Percentiles rank a stretch among this genome's conserved stretches.
Evolutionary conservation across 2,329 filamentous ascomycete genomes (phyloP).

Genomic region (Scolecobasidium constrictum): DNA sequence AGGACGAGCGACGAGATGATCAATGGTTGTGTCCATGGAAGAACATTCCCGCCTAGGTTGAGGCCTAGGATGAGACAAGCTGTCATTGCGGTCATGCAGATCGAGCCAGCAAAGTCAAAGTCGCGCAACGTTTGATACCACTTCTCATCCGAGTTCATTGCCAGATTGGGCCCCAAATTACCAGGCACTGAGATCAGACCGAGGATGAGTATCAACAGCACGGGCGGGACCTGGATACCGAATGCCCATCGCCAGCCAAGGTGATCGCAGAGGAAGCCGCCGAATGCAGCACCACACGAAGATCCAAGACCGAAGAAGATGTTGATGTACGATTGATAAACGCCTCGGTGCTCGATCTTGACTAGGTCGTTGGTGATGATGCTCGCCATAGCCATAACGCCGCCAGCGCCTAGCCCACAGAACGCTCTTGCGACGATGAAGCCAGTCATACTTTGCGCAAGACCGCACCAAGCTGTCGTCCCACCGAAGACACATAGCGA

Average conservation of each 20-base stretch:
- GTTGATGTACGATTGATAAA: constrained; percentile 63
- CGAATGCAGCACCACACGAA: constrained; percentile 53
- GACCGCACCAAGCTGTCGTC: constrained; percentile 58
- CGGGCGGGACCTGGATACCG: constrained; percentile 38
- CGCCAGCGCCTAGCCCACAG: constrained; percentile 64
- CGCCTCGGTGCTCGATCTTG: constrained; percentile 59
- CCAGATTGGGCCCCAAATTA: constrained; percentile 33
- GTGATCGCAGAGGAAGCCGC: constrained; percentile 57
- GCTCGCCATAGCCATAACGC: constrained; percentile 21
- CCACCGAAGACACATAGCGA: constrained; percentile 51
- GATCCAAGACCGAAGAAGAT: constrained; percentile 46
- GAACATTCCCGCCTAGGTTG: constrained; percentile 42
- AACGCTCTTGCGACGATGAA: constrained; percentile 61
- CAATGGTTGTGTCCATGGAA: constrained; percentile 39
- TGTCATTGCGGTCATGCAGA: constrained; percentile 35
- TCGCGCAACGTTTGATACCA: constrained; percentile 32
- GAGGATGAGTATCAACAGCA: constrained; percentile 33
- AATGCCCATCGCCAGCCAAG: constrained; percentile 68
- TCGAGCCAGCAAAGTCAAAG: constrained; percentile 39
- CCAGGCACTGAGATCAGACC: constrained; percentile 32
- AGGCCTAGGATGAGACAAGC: constrained; percentile 39
- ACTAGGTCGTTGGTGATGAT: constrained; percentile 67
- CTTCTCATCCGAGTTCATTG: constrained; percentile 28
- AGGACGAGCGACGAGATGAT: constrained; percentile 35
- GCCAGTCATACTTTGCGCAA: constrained; percentile 55